These are phyloP conservation scores for Neoboletus subvelutipes DNA, from an alignment of 768 basidiomycete species.

Conservation along the genomic window DNA sequence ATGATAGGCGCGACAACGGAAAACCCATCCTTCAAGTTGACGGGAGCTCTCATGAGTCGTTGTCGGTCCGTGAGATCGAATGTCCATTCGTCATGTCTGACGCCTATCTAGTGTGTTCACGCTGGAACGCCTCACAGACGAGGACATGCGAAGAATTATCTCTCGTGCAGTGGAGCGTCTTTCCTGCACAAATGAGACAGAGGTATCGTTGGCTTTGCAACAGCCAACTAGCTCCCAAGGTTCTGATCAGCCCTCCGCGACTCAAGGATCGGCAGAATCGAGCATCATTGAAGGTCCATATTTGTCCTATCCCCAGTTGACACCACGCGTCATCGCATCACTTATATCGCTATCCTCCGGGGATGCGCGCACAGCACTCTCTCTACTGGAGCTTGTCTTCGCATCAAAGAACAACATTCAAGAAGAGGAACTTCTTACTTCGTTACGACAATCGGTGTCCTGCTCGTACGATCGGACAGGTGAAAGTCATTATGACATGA, in stretches of 20 bases:
- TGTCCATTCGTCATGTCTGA: slow-evolving; percentile 9
- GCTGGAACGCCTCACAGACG: slow-evolving; percentile 62
- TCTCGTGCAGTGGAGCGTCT: slow-evolving; percentile 47
- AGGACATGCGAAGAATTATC: slow-evolving; percentile 60
- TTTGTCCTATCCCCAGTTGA: slow-evolving; percentile 40
- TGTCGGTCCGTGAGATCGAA: slow-evolving; percentile 54
- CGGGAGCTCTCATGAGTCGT: slow-evolving; percentile 68
- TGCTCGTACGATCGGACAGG: slow-evolving; percentile 74
- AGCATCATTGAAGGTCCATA: slow-evolving; percentile 17
- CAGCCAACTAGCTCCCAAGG: slow-evolving; percentile 19
- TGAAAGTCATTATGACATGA: slow-evolving; percentile 78
- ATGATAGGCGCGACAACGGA: slow-evolving; percentile 86
- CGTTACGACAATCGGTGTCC: slow-evolving; percentile 61
- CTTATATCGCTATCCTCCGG: slow-evolving; percentile 59
- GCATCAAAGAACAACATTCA: slow-evolving; percentile 38
- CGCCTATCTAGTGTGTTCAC: slow-evolving; percentile 62
- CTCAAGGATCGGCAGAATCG: slow-evolving; percentile 19
- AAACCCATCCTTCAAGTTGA: slow-evolving; percentile 85
- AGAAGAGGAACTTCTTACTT: slow-evolving; percentile 51
- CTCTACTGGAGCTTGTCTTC: slow-evolving; percentile 70
- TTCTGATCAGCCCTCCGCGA: slow-evolving; percentile 14
- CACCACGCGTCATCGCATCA: slow-evolving; percentile 44
- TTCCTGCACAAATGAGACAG: slow-evolving; percentile 16
- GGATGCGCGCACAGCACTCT: slow-evolving; percentile 77
- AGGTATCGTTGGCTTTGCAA: neutral